Percentiles rank a stretch among this genome's conserved stretches.
phyloP scores from a whole-genome alignment of 805 yeast genomes.

The Blastobotrys parvus region DNA sequence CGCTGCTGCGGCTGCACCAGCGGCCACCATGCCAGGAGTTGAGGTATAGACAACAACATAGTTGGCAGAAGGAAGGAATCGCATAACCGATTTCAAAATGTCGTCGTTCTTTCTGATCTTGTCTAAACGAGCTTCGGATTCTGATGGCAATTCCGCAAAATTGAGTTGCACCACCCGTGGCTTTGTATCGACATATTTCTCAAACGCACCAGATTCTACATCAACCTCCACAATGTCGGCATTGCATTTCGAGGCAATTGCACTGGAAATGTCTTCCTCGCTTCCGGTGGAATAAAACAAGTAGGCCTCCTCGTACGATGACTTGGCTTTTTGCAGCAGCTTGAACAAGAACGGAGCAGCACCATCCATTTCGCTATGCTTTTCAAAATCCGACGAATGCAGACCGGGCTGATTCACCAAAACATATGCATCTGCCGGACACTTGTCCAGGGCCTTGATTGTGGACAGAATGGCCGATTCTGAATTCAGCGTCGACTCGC shows the following conservation, averaged over 20 bases:
- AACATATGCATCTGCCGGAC: conserved; percentile 50
- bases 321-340: conserved; percentile 14
- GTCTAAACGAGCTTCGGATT: conserved; percentile 3
- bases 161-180: conserved; percentile 56
- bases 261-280: conserved; percentile 32
- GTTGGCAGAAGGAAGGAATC: conserved; percentile 27
- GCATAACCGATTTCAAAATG: conserved; percentile 22
- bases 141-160: conserved; percentile 41
- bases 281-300: conserved; percentile 15
- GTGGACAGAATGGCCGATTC: background rate
- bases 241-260: conserved; percentile 42
- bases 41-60: conserved; percentile 29
- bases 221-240: conserved; percentile 38
- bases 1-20: conserved; percentile 5
- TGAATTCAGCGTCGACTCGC: background rate
- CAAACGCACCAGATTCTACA: conserved; percentile 35
- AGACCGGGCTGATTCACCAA: conserved; percentile 42
- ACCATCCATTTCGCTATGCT: conserved; percentile 7
- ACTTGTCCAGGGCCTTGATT: conserved; percentile 21
- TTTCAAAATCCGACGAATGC: conserved; percentile 20
- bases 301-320: conserved; percentile 17
- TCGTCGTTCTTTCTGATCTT: conserved; percentile 18
- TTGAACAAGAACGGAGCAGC: conserved; percentile 18
- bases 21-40: conserved; percentile 17
- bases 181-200: conserved; percentile 54